These are phyloP conservation scores for Papiliotrema terrestris DNA, from an alignment of 1,284 basidiomycete species.

Conservation along the genomic window DNA sequence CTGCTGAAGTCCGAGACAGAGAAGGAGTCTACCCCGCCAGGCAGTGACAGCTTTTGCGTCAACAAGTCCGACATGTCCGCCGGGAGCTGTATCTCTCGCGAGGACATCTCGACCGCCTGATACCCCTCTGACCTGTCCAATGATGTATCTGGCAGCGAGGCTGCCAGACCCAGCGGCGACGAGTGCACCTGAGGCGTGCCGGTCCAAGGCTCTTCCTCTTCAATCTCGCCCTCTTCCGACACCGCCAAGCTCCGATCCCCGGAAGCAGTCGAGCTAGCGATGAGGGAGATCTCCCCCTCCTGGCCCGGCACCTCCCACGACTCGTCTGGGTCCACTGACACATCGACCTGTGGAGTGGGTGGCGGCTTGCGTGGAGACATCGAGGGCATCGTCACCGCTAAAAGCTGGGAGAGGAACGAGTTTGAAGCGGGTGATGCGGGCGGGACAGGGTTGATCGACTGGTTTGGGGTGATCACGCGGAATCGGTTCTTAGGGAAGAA, in stretches of 20 bases:
- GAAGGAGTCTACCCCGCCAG: constrained; percentile 4
- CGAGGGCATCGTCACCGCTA: constrained; percentile 28
- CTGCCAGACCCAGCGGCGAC: constrained; percentile 26
- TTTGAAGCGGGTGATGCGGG: constrained; percentile 13
- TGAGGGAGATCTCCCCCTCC: constrained; percentile 37
- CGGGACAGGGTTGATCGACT: constrained; percentile 10
- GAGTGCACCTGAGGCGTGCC: constrained; percentile 28
- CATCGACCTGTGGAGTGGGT: not conserved
- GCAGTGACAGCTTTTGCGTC: constrained; percentile 9
- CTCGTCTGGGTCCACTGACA: constrained; percentile 17
- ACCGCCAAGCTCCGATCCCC: constrained; percentile 7
- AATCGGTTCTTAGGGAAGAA: constrained; percentile 43
- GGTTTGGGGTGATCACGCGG: constrained; percentile 39
- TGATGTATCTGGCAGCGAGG: constrained; percentile 3
- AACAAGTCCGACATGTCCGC: constrained; percentile 36
- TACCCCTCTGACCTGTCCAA: constrained; percentile 7
- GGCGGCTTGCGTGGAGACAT: constrained; percentile 23
- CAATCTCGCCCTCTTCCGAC: not conserved
- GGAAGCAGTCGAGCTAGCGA: constrained; percentile 24
- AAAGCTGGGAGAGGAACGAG: constrained; percentile 34
- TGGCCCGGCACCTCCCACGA: constrained; percentile 39
- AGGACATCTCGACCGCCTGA: constrained; percentile 20
- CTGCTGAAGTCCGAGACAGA: constrained; percentile 5
- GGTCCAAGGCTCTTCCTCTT: constrained; percentile 22
- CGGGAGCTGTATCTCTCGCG: constrained; percentile 23